Base-by-base conservation (phyloP, 2,329 filamentous ascomycete species). In the Scedosporium dehoogii region DNA sequence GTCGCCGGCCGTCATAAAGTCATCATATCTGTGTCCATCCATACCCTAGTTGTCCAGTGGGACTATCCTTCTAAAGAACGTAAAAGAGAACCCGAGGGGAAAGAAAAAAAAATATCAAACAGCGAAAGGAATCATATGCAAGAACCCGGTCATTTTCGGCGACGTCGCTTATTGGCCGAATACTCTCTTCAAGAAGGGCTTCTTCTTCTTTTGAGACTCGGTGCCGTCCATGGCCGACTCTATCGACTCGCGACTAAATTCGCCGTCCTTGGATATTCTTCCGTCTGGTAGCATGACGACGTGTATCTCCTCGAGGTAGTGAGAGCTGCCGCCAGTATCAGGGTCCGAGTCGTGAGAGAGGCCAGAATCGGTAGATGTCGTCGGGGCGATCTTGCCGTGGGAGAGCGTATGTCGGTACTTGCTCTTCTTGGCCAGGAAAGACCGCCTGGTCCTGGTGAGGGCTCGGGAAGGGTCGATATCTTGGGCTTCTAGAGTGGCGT, bases 401-500 rank as follows among this genome's bases (percentile, higher is more conserved):
- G 73, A 79, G 63, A 80, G 72, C 18, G 78, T 79, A 56, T 64
- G 61, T 29, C 61, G 51, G 46, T 60, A 23, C 48, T 61, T 61
- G 46, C 33, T 25, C 14, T 42, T 42, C 68, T 78, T 80, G 66
- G 72, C 69, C 51, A 82, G 69, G 66, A 83, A 78, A 2, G 78
- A 78, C 27, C 75, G 77, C 55, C 76, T 76, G 48, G 78, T 75
- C 55, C 79, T 75, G 42, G 73, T 70, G 51, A 79, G 68, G 38
- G 75, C 74, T 58, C 73, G 74, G 25, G 73, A 71, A 1, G 78
- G 72, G 61, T 78, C 75, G 55, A 84, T 72, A 65, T 86, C 82
- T 61, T 81, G 78, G 61, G 81, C 78, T 46, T 78, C 79, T 63
- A 88, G 83, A 67, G 75, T 79, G 55, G 84, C 85, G 64, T 83